Percentiles rank a stretch among this genome's conserved stretches.
Conservation (phyloP, 2,329 filamentous ascomycete species). For the Setomelanomma holmii region DNA sequence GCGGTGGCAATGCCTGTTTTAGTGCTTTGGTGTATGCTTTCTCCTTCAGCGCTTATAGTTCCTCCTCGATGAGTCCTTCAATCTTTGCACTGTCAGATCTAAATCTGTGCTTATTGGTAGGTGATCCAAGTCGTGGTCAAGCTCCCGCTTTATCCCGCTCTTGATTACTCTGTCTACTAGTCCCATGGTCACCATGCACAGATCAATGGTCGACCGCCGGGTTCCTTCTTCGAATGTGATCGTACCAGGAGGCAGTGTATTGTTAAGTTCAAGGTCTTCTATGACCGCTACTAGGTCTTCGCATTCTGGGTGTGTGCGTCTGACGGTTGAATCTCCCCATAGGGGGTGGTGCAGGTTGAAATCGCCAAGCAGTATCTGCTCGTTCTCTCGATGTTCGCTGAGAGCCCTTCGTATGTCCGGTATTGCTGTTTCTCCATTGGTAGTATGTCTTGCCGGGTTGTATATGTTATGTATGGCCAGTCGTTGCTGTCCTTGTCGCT, state of each 20-base stretch:
- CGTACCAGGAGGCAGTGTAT: constrained; percentile 8
- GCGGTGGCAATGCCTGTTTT: constrained; percentile 11
- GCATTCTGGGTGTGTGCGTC: constrained; percentile 9
- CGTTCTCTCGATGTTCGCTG: constrained; percentile 4
- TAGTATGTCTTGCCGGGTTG: constrained; percentile 16
- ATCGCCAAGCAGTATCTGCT: constrained; percentile 15
- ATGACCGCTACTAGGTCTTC: constrained; percentile 16
- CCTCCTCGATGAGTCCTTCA: not conserved
- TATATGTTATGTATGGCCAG: constrained; percentile 26
- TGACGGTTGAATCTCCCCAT: constrained; percentile 13
- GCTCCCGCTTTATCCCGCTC: constrained; percentile 10
- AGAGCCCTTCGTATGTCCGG: constrained; percentile 1
- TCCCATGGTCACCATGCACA: constrained; percentile 13
- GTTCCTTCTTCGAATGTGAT: constrained; percentile 15
- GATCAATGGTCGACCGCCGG: constrained; percentile 13
- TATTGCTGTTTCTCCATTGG: constrained; percentile 8
- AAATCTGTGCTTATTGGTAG: constrained; percentile 26
- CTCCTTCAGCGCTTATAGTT: constrained; percentile 13
- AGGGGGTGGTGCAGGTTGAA: constrained; percentile 18
- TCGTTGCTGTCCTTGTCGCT: constrained; percentile 1
- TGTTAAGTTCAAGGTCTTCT: constrained; percentile 14
- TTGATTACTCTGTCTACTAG: constrained; percentile 17
- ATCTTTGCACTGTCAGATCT: constrained; percentile 10
- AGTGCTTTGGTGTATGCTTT: constrained; percentile 11
- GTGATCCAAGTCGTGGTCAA: constrained; percentile 30